Percentiles rank a stretch among this genome's conserved stretches.
These are phyloP conservation scores for Rhodotorula diobovata DNA, from an alignment of 768 basidiomycete genomes.

Conservation along the genomic window DNA sequence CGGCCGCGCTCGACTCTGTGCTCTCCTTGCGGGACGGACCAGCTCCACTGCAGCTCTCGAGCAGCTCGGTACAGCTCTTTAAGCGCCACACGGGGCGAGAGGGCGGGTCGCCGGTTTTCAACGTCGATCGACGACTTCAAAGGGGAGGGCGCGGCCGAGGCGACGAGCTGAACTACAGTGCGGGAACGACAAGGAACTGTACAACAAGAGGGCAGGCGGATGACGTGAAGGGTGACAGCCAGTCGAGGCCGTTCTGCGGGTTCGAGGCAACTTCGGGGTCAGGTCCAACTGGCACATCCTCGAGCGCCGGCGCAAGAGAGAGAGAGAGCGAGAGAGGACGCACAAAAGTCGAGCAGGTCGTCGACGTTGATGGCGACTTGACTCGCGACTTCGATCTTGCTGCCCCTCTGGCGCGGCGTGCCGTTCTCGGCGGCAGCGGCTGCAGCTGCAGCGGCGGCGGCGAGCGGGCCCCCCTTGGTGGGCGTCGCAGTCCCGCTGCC, in stretches of 20 bases:
- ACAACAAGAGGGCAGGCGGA: neutral
- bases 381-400: slow-evolving; percentile 33
- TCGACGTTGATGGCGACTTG: slow-evolving; percentile 27
- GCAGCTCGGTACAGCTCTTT: no score
- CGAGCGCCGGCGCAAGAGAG: no score
- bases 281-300: no score
- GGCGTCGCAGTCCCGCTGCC: neutral
- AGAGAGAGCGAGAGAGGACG: neutral
- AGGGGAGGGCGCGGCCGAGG: neutral
- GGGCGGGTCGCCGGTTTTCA: no score
- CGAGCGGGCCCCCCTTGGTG: neutral
- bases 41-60: no score
- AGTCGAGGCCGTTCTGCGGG: no score
- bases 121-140: no score
- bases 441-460: neutral
- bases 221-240: no score
- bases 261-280: no score
- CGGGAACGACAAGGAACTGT: neutral
- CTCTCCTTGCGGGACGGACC: no score
- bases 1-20: no score
- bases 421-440: neutral
- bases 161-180: neutral
- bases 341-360: slow-evolving; percentile 25
- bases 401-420: neutral
- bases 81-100: no score